phyloP scores from a whole-genome alignment of 768 basidiomycete genomes.

The Melanogaster broomeanus region DNA sequence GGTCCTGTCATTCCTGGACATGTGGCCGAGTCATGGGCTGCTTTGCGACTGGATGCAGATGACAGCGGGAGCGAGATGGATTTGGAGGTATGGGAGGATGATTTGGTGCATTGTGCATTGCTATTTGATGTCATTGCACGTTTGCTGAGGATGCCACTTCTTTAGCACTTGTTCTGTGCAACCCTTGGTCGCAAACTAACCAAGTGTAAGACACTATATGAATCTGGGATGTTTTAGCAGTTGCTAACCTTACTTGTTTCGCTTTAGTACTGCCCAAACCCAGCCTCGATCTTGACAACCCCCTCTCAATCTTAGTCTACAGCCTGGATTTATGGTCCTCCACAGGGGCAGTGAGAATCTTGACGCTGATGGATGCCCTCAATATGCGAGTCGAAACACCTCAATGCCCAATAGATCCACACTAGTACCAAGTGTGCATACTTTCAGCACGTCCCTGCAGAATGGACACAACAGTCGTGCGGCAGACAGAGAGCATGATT shows the following conservation, averaged over 20 bases:
- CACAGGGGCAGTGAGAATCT: conserved; percentile 11
- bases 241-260: too few relatives aligned
- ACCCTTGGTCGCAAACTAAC: too few relatives aligned
- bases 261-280: conserved; percentile 20
- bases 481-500: conserved; percentile 24
- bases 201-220: too few relatives aligned
- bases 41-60: conserved; percentile 16
- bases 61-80: conserved; percentile 32
- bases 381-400: conserved; percentile 12
- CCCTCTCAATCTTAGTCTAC: conserved; percentile 15
- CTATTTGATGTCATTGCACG: not conserved
- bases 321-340: conserved; percentile 13
- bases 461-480: conserved; percentile 14
- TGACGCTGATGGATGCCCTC: conserved; percentile 10
- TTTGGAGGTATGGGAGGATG: conserved; percentile 17
- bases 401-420: conserved; percentile 3
- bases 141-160: too few relatives aligned
- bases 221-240: too few relatives aligned
- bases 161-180: too few relatives aligned
- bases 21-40: conserved; percentile 9
- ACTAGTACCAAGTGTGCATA: conserved; percentile 7
- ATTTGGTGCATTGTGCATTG: conserved; percentile 6
- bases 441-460: not conserved
- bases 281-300: conserved; percentile 24
- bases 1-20: not conserved